phyloP scores from a whole-genome alignment of 2,329 filamentous ascomycete genomes.

The Botrytis fragariae region DNA sequence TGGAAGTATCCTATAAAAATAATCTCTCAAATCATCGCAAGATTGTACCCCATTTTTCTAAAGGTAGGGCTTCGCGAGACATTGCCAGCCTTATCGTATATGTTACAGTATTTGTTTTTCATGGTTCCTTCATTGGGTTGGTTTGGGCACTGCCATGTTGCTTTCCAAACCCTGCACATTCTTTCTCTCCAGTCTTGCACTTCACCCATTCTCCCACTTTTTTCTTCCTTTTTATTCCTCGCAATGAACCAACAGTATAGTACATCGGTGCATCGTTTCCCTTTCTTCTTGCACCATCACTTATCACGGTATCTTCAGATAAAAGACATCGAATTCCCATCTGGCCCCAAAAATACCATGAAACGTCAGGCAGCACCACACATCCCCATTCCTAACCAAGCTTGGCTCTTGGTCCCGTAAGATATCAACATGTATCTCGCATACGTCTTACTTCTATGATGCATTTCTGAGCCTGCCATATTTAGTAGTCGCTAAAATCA shows the following conservation, averaged over 20 bases:
- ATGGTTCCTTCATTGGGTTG: background rate
- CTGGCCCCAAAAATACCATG: accelerated
- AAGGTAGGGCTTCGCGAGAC: background rate
- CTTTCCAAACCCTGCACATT: background rate
- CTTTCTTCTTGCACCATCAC: background rate
- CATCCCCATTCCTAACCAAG: background rate
- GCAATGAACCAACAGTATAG: background rate
- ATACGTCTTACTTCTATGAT: background rate
- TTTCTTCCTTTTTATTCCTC: background rate
- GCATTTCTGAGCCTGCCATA: background rate
- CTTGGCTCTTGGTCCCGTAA: background rate
- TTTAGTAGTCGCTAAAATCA: background rate
- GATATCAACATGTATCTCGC: background rate
- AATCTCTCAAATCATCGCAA: background rate
- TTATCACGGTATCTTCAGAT: no score
- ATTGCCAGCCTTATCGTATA: background rate
- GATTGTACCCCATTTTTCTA: background rate
- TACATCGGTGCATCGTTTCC: no score
- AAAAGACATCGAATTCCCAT: no score
- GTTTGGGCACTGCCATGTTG: background rate
- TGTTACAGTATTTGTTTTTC: background rate
- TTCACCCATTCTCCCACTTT: background rate
- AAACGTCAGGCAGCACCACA: background rate
- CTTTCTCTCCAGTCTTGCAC: background rate
- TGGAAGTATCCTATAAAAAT: background rate